A percentile compares a stretch with the other conserved stretches of the same genome.
Evolutionary conservation across 257 asterid species (phyloP).

Genomic region (Scutellaria baicalensis): DNA sequence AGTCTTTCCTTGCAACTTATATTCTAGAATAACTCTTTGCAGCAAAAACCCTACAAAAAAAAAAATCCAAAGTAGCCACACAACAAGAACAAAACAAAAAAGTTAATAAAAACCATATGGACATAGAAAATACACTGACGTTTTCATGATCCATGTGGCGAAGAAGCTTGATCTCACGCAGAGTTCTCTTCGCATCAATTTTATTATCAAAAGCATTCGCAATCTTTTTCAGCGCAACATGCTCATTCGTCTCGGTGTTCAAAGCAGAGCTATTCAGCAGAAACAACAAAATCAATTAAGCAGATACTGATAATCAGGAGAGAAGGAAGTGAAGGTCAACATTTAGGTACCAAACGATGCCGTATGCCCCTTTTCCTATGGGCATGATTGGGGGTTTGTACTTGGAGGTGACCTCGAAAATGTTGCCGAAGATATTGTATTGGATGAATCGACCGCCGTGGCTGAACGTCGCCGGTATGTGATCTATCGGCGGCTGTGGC

Average conservation of each 20-base stretch:
- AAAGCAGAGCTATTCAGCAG: constrained; percentile 56
- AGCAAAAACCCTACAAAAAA: neutral
- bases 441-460: constrained; percentile 93
- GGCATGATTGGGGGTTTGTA: constrained; percentile 99
- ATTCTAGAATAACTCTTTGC: neutral
- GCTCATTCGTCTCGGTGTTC: constrained; percentile 95
- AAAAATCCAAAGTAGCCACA: neutral
- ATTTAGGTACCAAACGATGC: constrained; percentile 82
- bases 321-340: neutral
- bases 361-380: constrained; percentile 97
- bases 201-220: constrained; percentile 93
- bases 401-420: constrained; percentile 93
- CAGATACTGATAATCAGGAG: neutral
- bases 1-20: neutral
- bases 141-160: constrained; percentile 99
- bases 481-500: constrained; percentile 47
- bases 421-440: constrained; percentile 86
- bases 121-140: constrained; percentile 38
- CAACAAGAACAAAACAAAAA: neutral
- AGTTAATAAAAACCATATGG: neutral
- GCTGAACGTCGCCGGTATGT: constrained; percentile 73
- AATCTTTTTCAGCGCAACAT: constrained; percentile 91
- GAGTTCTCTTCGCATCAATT: constrained; percentile 96
- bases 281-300: neutral
- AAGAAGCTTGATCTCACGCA: constrained; percentile 98